Conservation (phyloP, 306 rosid species). For the Mimosa bimucronata region DNA sequence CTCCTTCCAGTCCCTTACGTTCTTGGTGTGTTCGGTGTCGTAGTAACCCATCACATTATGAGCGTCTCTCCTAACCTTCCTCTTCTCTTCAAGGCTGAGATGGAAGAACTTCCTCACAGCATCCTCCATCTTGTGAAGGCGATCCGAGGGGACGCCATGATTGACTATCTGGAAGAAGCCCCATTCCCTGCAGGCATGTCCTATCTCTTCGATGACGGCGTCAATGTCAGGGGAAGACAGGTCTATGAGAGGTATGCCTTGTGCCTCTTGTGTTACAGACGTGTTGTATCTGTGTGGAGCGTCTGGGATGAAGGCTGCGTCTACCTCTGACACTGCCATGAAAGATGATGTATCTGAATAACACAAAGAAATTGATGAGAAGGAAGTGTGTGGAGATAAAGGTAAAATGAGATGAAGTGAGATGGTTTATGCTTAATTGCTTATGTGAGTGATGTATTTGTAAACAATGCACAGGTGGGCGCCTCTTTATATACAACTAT, state of each 20-base stretch:
- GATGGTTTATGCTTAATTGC: background rate
- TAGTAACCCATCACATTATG: constrained; percentile 35
- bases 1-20: constrained; percentile 67
- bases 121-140: background rate
- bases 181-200: constrained; percentile 40
- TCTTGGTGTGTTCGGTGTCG: constrained; percentile 53
- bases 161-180: constrained; percentile 39
- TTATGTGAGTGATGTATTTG: no score
- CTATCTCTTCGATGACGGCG: constrained; percentile 27
- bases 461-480: background rate
- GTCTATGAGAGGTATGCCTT: constrained; percentile 60
- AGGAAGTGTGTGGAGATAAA: background rate
- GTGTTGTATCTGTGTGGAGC: constrained; percentile 54
- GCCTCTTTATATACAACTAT: no score
- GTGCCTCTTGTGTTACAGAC: constrained; percentile 10
- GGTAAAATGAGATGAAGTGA: background rate
- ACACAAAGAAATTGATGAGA: background rate
- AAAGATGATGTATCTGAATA: no score
- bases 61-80: background rate
- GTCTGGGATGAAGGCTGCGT: constrained; percentile 64
- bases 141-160: background rate
- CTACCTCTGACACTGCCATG: constrained; percentile 52
- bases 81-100: background rate
- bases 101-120: background rate
- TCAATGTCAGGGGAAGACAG: constrained; percentile 36